Base-by-base conservation (phyloP, 2,329 filamentous ascomycete genomes). In the Xylaria digitata region DNA sequence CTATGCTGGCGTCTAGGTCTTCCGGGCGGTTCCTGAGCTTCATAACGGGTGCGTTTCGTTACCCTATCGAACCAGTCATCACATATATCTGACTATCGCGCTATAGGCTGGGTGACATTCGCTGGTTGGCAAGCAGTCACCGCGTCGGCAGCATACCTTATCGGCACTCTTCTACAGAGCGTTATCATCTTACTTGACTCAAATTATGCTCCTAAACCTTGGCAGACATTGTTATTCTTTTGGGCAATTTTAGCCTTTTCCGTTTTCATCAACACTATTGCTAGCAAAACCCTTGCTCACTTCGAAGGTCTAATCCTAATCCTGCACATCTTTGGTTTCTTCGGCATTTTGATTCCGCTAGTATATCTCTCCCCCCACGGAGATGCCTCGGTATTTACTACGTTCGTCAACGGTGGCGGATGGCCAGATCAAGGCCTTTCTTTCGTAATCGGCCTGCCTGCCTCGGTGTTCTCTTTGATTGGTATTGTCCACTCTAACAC, bases 331-430 rank as follows among this genome's bases (percentile, higher is more conserved):
- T 30, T 65, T 2, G 62, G 55, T 9, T 65, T 65, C 23, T 60
- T 65, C 26, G 48, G 23, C 19, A 45, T 55, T 7, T 11, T 66
- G 2, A 57, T 61, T 37, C 57, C 63, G 17, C 40, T 61, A 1
- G 59, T 68, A 2, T 68, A 58, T 26, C 37, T 68, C 15, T 40
- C 61, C 32, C 61, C 65, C 2, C 68, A 70, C 48, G 37, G 40
- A 1, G 55, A 68, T 37, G 26, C 40, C 11, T 67, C 67, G 7
- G 2, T 70, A n/a, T 70, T 63, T n/a, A 68, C 65, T 9, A 65
- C 62, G 2, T 68, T 66, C 26, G 53, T 65, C 26, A 68, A 68
- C 45, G 15, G 19, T 4, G 61, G 68, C 6, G 65, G 49, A 3
- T 70, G 68, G 68, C 23, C 58, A 26, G 45, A 8, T 46, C 54